Evolutionary conservation across 176 grass and related monocot genomes (phyloP).

Genomic region (Eleusine indica): DNA sequence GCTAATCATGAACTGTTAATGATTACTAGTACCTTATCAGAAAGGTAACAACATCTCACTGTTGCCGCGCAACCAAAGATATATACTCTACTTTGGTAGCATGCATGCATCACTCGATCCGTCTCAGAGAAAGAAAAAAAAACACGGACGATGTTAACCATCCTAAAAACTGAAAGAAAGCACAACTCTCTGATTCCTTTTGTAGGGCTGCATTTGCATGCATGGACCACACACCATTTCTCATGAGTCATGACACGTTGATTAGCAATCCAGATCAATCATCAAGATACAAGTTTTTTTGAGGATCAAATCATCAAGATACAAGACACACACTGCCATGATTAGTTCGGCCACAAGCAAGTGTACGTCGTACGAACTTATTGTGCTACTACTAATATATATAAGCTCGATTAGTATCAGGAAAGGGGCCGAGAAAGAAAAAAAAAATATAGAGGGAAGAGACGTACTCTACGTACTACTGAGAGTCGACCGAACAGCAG

Average conservation of each 20-base stretch:
- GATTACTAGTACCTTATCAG: slow-evolving; percentile 41
- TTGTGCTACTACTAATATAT: background rate
- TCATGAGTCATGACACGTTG: background rate
- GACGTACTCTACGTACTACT: background rate
- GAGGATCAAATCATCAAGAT: background rate
- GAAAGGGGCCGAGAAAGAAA: background rate
- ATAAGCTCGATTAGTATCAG: background rate
- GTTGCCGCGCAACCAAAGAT: slow-evolving; percentile 18
- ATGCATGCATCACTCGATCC: slow-evolving; percentile 21
- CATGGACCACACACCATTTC: slow-evolving; percentile 18
- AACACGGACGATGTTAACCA: too few relatives aligned
- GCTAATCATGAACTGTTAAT: slow-evolving; percentile 52
- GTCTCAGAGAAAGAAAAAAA: too few relatives aligned
- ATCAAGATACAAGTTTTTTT: background rate
- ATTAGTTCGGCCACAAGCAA: slow-evolving; percentile 10
- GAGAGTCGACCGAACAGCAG: background rate
- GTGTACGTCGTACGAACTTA: slow-evolving; percentile 5
- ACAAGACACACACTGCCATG: slow-evolving; percentile 15
- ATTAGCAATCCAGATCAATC: slow-evolving; percentile 2
- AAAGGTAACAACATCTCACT: slow-evolving; percentile 30
- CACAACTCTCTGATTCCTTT: slow-evolving; percentile 41
- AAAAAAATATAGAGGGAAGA: background rate
- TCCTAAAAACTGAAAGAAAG: slow-evolving; percentile 3
- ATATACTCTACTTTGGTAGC: background rate
- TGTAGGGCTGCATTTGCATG: slow-evolving; percentile 7